Evolutionary conservation across 2,329 filamentous ascomycete genomes (phyloP), one percentile per base, ranked within the genome.

Genomic region (Botrytis hyacinthi): DNA sequence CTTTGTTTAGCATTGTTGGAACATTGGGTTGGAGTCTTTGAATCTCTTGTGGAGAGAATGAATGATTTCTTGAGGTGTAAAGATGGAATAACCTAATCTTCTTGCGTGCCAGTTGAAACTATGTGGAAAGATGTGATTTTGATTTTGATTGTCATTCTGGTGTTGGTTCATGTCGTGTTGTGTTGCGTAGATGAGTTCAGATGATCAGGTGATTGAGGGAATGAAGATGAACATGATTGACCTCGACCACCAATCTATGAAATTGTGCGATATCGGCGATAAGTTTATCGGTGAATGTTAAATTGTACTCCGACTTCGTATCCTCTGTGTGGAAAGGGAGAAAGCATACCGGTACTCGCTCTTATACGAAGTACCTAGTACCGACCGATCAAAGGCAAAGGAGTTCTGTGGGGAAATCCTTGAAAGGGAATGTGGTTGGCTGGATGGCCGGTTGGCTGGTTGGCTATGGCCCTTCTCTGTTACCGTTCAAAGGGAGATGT

Each of bases 51-150:
- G 35, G 4, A 29, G 37, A 20, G 26, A n/a, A 62, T 62, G 60
- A 29, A 42, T 29, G 32, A 42, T 42, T 29, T n/a, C 1, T 26
- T 2, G n/a, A 62, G 6, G 42, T 14, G 35, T 42, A 22, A 60
- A 35, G 10, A 22, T 35, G 12, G 26, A 9, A 6, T 7, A 9
- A n/a, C n/a, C n/a, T n/a, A 40, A 2, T 9, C 3, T 16, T 18
- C 8, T 14, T 7, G 22, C 1, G 7, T 18, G 4, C n/a, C 12
- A 18, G 35, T 22, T 8, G 2, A 3, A 1, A 16, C 4, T 54
- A 9, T 16, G 14, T 29, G 51, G 12, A n/a, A 51, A 29, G 51
- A 16, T 3, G 51, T 8, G 51, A 54, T 54, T 54, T n/a, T 54
- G 48, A 54, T 14, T n/a, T n/a, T 26, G 9, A 51, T 26, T 48